Base-by-base conservation (phyloP, 1,284 basidiomycete genomes). In the Crucibulum parvulum region DNA sequence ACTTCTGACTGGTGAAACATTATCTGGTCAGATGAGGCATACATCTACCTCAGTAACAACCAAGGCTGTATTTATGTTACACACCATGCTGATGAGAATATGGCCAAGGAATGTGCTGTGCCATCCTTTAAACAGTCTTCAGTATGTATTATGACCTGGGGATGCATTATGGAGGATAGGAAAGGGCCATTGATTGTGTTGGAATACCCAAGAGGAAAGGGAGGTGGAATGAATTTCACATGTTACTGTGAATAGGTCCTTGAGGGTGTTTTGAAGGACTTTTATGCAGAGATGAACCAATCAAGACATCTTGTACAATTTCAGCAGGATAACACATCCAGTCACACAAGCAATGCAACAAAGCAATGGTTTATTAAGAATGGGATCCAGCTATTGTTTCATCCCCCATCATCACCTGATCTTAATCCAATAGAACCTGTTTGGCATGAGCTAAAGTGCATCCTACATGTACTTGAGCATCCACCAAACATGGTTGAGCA, bases 1-100 rank as follows among this genome's bases (percentile, higher is more conserved):
- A 43, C 18, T 9, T 7, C 43, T 37, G 39, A 63, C 5, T 63
- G 53, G 61, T 6, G 4, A 15, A 52, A 56, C 10, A 47, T 59
- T 38, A 62, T 62, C n/a, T 63, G 58, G 56, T 63, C 62, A 15
- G 63, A 65, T 57, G 63, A 65, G 41, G 50, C 47, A 36, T 65
- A 63, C 55, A 56, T 65, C 35, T 57, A 58, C 41, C 56, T 65
- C 36, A 59, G 45, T 41, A 57, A 63, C 46, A 37, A 38, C 9
- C 34, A 45, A 39, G 60, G 62, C 45, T 58, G 53, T 10, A 43
- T 64, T 13, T 62, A 15, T 38, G 46, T 48, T 24, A 48, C 46
- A 11, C 46, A 48, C 46, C 18, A 24, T 24, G 11, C 46, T 11
- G 46, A 48, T 48, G 46, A 48, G 24, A 18, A 48, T 11, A 11